Evolutionary conservation across 768 basidiomycete genomes (phyloP), one percentile per base, ranked within the genome.

Genomic region (Dendrothele bispora): DNA sequence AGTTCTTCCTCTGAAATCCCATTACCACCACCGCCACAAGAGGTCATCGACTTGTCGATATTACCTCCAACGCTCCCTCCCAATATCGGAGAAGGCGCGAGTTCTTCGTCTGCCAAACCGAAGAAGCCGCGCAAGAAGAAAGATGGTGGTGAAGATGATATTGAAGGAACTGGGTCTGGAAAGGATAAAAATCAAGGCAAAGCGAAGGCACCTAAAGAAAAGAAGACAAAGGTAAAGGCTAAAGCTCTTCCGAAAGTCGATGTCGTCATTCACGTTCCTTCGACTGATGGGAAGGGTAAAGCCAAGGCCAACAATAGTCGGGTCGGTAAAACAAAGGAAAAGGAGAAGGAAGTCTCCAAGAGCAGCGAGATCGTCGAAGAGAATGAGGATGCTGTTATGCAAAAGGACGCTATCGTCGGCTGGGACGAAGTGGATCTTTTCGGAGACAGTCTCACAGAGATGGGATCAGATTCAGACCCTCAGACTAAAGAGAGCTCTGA

Each of bases 291-390:
- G 32, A 65, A 64, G 43, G 53, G 48, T 37, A 68, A 66, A 48
- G 49, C 49, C 18, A 73, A 69, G 50, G 61, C 52, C 35, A 36
- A 26, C 7, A 12, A 22, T 7, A 20, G 18, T 45, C 21, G 11
- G 14, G 4, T 14, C 7, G 27, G 11, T 26, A 43, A 67, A 70
- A 40, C 63, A 29, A 64, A 56, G 32, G 55, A 51, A 21, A 60
- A 60, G 29, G 59, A 61, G 45, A 61, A 63, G 49, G 63, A 68
- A 41, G 59, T 53, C 5, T 73, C 69, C 65, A 73, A 72, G 53
- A 77, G 74, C 53, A 59, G 63, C n/a, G 75, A 75, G 53, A 70
- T 72, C 44, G 67, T 77, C 28, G 59, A 58, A 17, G 58, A 62
- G 17, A 56, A 69, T 7, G 66, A 71, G 38, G 63, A 65, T 25